Base-by-base conservation (phyloP, 2,329 filamentous ascomycete species). In the Pestalotiopsis sp. region DNA sequence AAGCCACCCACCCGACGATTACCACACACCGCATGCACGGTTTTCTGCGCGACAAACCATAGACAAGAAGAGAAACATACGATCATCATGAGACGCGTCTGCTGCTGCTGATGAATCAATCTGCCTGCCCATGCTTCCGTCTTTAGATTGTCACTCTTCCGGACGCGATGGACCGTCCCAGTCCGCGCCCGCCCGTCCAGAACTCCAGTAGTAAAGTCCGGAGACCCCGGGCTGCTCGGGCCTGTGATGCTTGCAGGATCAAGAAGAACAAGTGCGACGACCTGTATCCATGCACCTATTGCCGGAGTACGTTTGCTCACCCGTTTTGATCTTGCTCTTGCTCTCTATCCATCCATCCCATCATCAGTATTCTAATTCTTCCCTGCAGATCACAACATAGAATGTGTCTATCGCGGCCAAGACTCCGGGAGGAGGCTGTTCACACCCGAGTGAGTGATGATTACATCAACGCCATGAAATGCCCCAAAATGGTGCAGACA, bases 181-280 rank as follows among this genome's bases (percentile, higher is more conserved):
- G 49, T 31, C 41, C 49, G n/a, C 63, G 25, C 14, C 49, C 49
- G n/a, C 63, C 63, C 9, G 31, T 39, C 27, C 63, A 66, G 39
- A 66, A 66, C 31, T 66, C 63, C 25, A 36, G 63, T 31, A 66
- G 63, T 49, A 66, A 66, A 49, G 63, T 66, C 63, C 63, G 72
- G 60, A 62, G 75, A 63, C 80, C 80, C n/a, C 80, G 82, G n/a
- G 81, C 83, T 20, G 79, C 81, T 11, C 80, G 81, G 68, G 83
- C 83, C 2, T 85, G 83, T 72, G 82, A 84, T 70, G 75, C 81
- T 38, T 85, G 83, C 73, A 77, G 83, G 65, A 70, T 77, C 61
- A 84, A 85, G 75, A 85, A 85, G 75, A 84, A 85, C 74, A 83
- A 83, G 71, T 85, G 83, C 72, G 82, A 84, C 70, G 83, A 84